Conservation (phyloP, 2,329 filamentous ascomycete genomes). For the Xylaria sp. region DNA sequence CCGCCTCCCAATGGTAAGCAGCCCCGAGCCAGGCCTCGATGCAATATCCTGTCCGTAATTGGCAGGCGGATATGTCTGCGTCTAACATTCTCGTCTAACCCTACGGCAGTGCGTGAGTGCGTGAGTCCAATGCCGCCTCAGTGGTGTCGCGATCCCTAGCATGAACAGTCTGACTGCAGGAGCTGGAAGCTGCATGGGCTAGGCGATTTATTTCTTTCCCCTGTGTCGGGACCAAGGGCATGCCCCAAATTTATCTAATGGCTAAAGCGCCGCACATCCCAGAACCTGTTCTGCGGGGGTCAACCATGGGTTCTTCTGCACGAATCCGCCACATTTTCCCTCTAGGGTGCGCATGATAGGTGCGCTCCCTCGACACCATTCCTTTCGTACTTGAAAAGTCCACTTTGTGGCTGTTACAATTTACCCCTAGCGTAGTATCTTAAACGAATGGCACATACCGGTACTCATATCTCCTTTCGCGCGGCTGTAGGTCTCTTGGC, state of each 20-base stretch:
- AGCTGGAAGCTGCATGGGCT: constrained; percentile 22
- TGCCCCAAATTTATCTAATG: constrained; percentile 20
- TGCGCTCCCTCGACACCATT: constrained; percentile 7
- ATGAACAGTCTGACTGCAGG: constrained; percentile 22
- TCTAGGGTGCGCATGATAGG: background rate
- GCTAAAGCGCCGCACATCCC: constrained; percentile 18
- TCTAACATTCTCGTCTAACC: constrained; percentile 23
- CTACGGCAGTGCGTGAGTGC: constrained; percentile 25
- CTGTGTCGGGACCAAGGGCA: constrained; percentile 26
- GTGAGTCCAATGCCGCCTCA: constrained; percentile 24
- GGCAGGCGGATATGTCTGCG: constrained; percentile 32
- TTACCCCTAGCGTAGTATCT: constrained; percentile 5
- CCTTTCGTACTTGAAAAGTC: background rate
- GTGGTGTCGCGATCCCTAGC: constrained; percentile 13
- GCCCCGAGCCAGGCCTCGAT: constrained; percentile 21
- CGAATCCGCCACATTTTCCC: constrained; percentile 27
- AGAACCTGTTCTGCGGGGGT: constrained; percentile 11
- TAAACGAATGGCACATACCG: constrained; percentile 21
- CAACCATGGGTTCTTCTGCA: constrained; percentile 23
- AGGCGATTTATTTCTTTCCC: background rate
- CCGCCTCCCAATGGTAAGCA: constrained; percentile 35
- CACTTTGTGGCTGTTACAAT: constrained; percentile 17
- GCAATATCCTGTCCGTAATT: constrained; percentile 32
- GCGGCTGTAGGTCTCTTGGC: background rate
- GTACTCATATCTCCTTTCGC: background rate